These are phyloP conservation scores for Ogataea methylovora DNA, from an alignment of 805 yeast species.

Conservation along the genomic window DNA sequence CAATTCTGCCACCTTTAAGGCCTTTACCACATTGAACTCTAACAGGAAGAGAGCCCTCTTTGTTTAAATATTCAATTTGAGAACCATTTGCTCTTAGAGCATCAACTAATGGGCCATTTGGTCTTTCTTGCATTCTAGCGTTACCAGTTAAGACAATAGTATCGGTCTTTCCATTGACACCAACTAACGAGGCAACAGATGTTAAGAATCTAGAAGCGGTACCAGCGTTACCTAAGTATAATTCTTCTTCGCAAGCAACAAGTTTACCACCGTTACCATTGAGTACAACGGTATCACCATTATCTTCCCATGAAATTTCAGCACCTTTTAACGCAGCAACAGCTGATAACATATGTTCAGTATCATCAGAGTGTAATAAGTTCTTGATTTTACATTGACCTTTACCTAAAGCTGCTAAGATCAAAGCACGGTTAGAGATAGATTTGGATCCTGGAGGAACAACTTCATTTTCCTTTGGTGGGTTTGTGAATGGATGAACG, in stretches of 20 bases:
- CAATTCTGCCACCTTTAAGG: constrained; percentile 85
- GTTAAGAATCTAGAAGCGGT: constrained; percentile 95
- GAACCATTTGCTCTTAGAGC: constrained; percentile 82
- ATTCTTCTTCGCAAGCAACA: constrained; percentile 52
- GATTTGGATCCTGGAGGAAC: constrained; percentile 97
- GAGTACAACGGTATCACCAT: constrained; percentile 83
- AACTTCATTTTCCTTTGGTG: constrained; percentile 36
- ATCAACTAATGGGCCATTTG: constrained; percentile 92
- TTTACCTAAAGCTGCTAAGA: constrained; percentile 84
- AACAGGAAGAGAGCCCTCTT: constrained; percentile 80
- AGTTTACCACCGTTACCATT: constrained; percentile 80
- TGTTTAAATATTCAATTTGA: constrained; percentile 59
- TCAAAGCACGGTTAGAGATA: constrained; percentile 89
- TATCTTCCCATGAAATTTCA: constrained; percentile 70
- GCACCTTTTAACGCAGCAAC: constrained; percentile 78
- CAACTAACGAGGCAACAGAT: constrained; percentile 82
- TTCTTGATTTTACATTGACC: constrained; percentile 82
- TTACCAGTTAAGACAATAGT: constrained; percentile 80
- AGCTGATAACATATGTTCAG: constrained; percentile 90
- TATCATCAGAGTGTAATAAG: constrained; percentile 91
- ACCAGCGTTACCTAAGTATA: constrained; percentile 95
- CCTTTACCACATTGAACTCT: constrained; percentile 61
- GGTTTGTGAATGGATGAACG: constrained; percentile 49
- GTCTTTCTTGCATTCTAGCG: constrained; percentile 95
- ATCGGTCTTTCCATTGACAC: constrained; percentile 31